phyloP scores from a whole-genome alignment of 768 basidiomycete genomes.

The Mycena crocata region DNA sequence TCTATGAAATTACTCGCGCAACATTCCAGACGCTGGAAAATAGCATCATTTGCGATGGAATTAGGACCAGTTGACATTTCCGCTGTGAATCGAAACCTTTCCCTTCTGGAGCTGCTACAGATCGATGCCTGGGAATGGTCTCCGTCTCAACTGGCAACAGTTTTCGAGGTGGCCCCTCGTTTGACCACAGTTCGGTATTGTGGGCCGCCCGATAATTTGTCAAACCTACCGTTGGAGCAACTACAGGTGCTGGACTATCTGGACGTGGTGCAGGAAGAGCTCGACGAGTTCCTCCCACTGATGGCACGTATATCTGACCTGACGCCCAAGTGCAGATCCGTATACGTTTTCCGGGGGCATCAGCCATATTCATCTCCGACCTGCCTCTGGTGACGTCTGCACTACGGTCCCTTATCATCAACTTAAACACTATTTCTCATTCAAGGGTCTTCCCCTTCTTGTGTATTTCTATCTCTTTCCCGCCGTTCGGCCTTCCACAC shows the following conservation, averaged over 20 bases:
- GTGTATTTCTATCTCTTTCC: slow-evolving; percentile 5
- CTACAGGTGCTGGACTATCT: background rate
- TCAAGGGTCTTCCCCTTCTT: background rate
- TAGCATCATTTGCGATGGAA: background rate
- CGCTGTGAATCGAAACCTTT: background rate
- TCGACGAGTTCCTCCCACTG: background rate
- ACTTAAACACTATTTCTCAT: background rate
- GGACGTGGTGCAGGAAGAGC: background rate
- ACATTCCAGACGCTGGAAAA: slow-evolving; percentile 14
- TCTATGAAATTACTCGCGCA: background rate
- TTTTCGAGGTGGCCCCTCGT: slow-evolving; percentile 1
- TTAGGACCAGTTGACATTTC: background rate
- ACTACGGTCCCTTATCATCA: background rate
- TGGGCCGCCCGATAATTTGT: background rate
- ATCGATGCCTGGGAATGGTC: background rate
- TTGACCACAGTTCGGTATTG: background rate
- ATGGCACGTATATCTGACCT: background rate
- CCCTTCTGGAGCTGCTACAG: background rate
- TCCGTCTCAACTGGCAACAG: background rate
- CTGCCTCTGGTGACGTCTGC: background rate
- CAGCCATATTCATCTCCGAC: background rate
- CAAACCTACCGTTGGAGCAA: slow-evolving; percentile 11
- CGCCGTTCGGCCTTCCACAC: background rate
- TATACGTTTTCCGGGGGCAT: background rate
- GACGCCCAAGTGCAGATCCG: background rate